Evolutionary conservation across 2,329 filamentous ascomycete genomes (phyloP), one percentile per base, ranked within the genome.

Genomic region (Fusarium sp.): DNA sequence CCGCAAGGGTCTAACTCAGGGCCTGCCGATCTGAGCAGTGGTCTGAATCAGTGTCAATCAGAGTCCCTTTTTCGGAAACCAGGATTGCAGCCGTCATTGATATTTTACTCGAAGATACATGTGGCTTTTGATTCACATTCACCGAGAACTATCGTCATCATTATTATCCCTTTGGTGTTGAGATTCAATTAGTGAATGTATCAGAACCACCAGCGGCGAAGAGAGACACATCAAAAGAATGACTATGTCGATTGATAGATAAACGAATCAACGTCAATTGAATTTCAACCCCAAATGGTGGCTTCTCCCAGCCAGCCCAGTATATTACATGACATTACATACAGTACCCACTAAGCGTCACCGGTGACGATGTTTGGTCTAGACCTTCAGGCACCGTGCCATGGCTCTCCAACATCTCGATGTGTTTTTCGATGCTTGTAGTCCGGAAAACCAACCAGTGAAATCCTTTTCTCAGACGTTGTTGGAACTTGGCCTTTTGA

Each of bases 81-180:
- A 25, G 52, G 23, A 17, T 46, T 29, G 45, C 45, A 49, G 27
- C 48, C 63, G 60, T 68, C 65, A 68, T 68, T 46, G 65, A 68
- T 61, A 20, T 41, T 29, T 35, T 23, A 42, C 10, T n/a, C 29
- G 27, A 56, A 15, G 42, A 15, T n/a, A n/a, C n/a, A n/a, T n/a
- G 23, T 41, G 50, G 33, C 17, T 43, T 39, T 23, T 35, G 36
- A 29, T 20, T 45, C 39, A 52, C 15, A 20, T 20, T 39, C 31
- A 52, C 14, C 14, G 31, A 33, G 31, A 6, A 33, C n/a, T n/a
- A n/a, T n/a, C n/a, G n/a, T n/a, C n/a, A n/a, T n/a, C n/a, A n/a
- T 33, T 14, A 33, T 15, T 14, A 13, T 33, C 33, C 8, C 6
- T 35, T 35, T n/a, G 31, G 14, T 33, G 33, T 33, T 33, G 11